Base-by-base conservation (phyloP, 768 basidiomycete genomes). In the Boletus rex-veris region DNA sequence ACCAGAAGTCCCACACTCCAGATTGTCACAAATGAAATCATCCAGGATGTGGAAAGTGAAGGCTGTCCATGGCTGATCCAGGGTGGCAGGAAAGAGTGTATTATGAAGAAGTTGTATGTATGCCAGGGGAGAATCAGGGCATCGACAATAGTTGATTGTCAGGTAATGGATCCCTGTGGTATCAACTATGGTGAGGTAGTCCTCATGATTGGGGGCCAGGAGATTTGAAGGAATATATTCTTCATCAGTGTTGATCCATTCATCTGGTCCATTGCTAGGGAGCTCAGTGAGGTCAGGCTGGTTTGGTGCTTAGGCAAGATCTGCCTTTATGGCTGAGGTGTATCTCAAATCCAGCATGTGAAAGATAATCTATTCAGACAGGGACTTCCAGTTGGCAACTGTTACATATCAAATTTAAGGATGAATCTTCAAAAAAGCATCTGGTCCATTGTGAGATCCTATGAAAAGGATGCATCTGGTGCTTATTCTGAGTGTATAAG, bases 31-130 rank as follows among this genome's bases (percentile, higher is more conserved):
- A 2, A 53, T 28, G 21, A 68, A 65, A 3, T 62, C 39, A 33
- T 68, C 54, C 6, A 68, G 44, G 5, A 63, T 58, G 2, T 18
- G 6, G 48, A 66, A 64, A 0, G 64, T 66, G 33, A 53, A 46
- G 1, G 15, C 43, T 1, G 50, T 45, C 4, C 10, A 0, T 3
- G 50, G 37, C 11, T 2, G 0, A 4, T 37, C 8, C 5, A 45
- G 2, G 0, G 37, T 52, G 0, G 26, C 15, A 3, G 51, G 28
- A 3, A 52, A 52, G 0, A 52, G 19, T 5, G 4, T 12, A 1
- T 5, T 4, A 0, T 7, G 33, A 8, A 45, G 11, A 2, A 46
- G 14, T 12, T 46, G 33, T 0, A 36, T 5, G 5, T 46, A 7
- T 1, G 1, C 5, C 10, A 5, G 18, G 4, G 8, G 2, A 3